phyloP scores from a whole-genome alignment of 2,329 filamentous ascomycete species.

The Aspergillus viridinutans region DNA sequence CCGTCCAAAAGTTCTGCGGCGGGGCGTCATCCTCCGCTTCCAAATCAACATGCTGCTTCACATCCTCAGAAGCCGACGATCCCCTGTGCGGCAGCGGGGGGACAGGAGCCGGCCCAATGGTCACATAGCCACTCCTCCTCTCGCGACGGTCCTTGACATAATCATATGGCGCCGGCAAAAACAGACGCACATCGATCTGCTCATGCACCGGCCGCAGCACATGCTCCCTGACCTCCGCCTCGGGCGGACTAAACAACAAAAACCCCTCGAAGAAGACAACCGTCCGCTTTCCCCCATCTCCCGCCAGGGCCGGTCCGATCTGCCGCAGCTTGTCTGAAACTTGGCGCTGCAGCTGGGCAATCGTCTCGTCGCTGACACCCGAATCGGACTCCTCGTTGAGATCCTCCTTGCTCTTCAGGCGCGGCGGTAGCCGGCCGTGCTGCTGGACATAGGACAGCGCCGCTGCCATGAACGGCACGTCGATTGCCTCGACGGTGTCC shows the following conservation, averaged over 20 bases:
- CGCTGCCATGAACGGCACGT: slow-evolving; percentile 63
- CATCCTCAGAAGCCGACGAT: background rate
- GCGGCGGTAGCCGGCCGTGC: slow-evolving; percentile 54
- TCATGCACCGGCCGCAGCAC: slow-evolving; percentile 27
- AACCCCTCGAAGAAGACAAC: slow-evolving; percentile 85
- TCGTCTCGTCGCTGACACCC: slow-evolving; percentile 26
- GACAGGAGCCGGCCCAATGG: slow-evolving; percentile 37
- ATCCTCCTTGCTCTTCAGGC: slow-evolving; percentile 55
- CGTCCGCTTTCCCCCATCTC: slow-evolving; percentile 20
- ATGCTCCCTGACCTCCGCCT: slow-evolving; percentile 18
- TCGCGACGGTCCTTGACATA: slow-evolving; percentile 39
- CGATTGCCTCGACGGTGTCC: slow-evolving; percentile 80
- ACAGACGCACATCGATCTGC: slow-evolving; percentile 68
- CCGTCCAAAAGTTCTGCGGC: slow-evolving; percentile 81
- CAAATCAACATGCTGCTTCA: slow-evolving; percentile 20
- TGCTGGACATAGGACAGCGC: slow-evolving; percentile 67
- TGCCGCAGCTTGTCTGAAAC: slow-evolving; percentile 20
- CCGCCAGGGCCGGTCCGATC: background rate
- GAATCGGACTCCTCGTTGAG: slow-evolving; percentile 50
- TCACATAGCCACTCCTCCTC: slow-evolving; percentile 45
- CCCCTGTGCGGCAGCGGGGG: slow-evolving; percentile 10
- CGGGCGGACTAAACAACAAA: slow-evolving; percentile 63
- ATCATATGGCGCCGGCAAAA: slow-evolving; percentile 66
- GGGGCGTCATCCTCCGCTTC: slow-evolving; percentile 34
- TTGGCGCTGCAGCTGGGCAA: slow-evolving; percentile 20